Evolutionary conservation across 2,329 filamentous ascomycete species (phyloP), one percentile per base, ranked within the genome.

Genomic region (Zalaria obscura): DNA sequence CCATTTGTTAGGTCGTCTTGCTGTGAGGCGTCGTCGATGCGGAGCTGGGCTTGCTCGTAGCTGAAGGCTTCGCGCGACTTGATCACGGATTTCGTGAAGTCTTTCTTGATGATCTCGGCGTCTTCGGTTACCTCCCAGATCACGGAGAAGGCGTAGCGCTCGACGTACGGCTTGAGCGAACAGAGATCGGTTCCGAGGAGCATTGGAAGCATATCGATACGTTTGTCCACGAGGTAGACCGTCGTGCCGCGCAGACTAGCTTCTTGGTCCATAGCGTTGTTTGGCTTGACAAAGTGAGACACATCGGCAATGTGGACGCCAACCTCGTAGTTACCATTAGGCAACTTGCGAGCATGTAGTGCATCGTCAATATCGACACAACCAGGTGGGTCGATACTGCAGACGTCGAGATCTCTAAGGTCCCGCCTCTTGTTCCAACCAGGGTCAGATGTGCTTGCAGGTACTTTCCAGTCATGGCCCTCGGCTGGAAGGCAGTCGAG

Each of bases 361-460:
- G 91, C 91, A 62, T 98, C 93, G 54, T 98, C 91, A 44, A 98
- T 98, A 67, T 98, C 91, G 55, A 96, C 89, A 62, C 91, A 98
- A 2, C 88, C 88, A 27, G 86, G 76, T 38, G 91, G 91, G 58
- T 98, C 91, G 54, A 98, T 98, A 64, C 89, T 96, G 73, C 91
- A 98, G 48, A 98, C 85, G 35, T 93, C 71, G 8, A 95, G 75
- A 50, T 80, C 78, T 50, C 91, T 76, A 34, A 96, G 72, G 66
- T 98, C 91, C 54, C 78, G 74, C 47, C 91, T 74, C 49, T 82
- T 83, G 52, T 73, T 78, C 91, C 91, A 98, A 9, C 88, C 87
- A 18, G 83, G 78, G 56, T 96, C 80, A 2, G 85, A 80, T 41
- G 69, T 74, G 55, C 74, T 83, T n/a, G 71, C 66, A 0, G 91